phyloP scores from a whole-genome alignment of 164 flowering plant genomes.

The Tinospora cordifolia region DNA sequence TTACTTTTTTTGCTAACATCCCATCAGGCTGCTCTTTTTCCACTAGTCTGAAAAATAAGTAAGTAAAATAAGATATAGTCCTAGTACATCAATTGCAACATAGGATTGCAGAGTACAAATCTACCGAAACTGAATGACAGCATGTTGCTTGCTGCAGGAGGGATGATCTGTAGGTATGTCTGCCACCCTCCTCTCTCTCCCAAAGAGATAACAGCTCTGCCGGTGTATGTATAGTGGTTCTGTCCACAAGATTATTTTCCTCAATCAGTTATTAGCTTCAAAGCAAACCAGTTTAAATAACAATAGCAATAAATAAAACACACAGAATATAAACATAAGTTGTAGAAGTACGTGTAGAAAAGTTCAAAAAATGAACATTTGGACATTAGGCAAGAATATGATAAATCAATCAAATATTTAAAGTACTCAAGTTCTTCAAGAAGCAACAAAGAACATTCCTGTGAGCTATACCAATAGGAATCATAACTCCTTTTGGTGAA shows the following conservation, averaged over 20 bases:
- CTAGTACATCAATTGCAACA: constrained; percentile 5
- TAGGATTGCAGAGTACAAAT: constrained; percentile 7
- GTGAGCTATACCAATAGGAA: too few relatives aligned
- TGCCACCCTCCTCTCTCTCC: constrained; percentile 93
- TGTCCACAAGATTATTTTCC: constrained; percentile 27
- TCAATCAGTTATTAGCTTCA: constrained; percentile 1
- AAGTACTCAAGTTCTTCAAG: too few relatives aligned
- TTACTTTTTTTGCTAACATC: constrained; percentile 44
- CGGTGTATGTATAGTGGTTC: constrained; percentile 92
- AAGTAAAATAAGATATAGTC: constrained; percentile 3
- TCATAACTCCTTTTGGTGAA: too few relatives aligned
- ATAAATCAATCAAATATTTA: too few relatives aligned
- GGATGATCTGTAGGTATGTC: constrained; percentile 97
- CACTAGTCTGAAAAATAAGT: constrained; percentile 26
- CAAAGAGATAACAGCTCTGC: constrained; percentile 93
- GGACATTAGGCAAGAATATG: too few relatives aligned
- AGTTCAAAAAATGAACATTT: not conserved
- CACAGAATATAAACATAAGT: not conserved
- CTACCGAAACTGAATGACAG: constrained; percentile 84
- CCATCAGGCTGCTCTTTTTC: too few relatives aligned
- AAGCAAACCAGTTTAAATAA: not conserved
- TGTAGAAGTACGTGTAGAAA: not conserved
- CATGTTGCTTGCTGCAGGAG: constrained; percentile 99
- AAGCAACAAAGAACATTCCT: too few relatives aligned
- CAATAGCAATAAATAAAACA: not conserved